Conservation (phyloP, 176 grass and related monocot genomes). For the Hsuehochloa calcarea region DNA sequence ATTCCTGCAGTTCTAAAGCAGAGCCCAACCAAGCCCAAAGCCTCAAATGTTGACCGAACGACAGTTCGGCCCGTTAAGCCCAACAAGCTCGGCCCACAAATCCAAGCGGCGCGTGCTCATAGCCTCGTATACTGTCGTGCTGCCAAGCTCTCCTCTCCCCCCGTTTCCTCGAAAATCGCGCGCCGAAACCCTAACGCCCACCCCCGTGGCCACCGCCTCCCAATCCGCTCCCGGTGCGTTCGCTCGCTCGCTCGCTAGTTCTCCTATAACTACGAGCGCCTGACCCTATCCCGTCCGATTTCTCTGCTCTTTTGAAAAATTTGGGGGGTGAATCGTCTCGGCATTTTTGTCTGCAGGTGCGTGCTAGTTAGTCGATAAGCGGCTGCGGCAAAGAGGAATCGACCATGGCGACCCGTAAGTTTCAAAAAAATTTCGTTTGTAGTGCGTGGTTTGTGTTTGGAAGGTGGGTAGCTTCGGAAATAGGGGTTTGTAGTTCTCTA, state of each 20-base stretch:
- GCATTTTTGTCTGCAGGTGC: constrained; percentile 47
- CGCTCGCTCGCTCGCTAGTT: neutral
- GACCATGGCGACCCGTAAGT: constrained; percentile 56
- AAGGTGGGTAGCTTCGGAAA: neutral
- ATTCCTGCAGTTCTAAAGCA: neutral
- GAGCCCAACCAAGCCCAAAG: neutral
- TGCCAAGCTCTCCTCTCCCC: neutral
- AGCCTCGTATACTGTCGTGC: neutral
- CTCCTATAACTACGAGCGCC: neutral
- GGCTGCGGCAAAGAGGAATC: constrained; percentile 17
- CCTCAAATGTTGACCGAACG: neutral
- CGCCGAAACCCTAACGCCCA: constrained; percentile 29
- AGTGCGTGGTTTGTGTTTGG: neutral
- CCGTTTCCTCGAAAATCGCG: neutral
- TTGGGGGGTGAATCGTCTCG: neutral
- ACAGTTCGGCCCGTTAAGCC: neutral
- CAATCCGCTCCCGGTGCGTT: constrained; percentile 9
- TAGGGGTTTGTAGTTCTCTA: neutral
- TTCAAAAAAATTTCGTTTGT: neutral
- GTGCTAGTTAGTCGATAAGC: neutral
- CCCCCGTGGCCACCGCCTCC: neutral
- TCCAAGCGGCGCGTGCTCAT: constrained; percentile 4
- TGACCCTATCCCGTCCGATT: neutral
- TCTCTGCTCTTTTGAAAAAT: neutral
- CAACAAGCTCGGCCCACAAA: neutral